Evolutionary conservation across 1,284 basidiomycete genomes (phyloP), one percentile per base, ranked within the genome.

Genomic region (Moesziomyces globuligerus): DNA sequence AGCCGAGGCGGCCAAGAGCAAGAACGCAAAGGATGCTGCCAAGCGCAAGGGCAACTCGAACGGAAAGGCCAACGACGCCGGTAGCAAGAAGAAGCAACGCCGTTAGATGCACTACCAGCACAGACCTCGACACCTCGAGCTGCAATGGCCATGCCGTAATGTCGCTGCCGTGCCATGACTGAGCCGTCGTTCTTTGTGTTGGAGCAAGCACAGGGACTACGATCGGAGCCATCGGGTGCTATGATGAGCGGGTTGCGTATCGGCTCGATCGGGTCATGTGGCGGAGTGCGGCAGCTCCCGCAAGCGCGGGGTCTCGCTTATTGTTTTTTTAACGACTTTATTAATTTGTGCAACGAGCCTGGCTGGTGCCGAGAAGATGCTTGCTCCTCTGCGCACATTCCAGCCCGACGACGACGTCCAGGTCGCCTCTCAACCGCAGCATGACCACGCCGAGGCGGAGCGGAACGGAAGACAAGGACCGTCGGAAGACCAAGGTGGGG

Each of bases 81-180:
- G 43, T 15, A 48, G 29, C 32, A 48, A 48, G 20, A 66, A 66
- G 48, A 66, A 66, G 48, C 56, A 66, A 26, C 55, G 56, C 29
- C 62, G 62, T 20, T 56, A 44, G 54, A 48, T 34, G 32, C 1
- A 11, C n/a, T n/a, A 17, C 15, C 32, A 34, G 17, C 17, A 17
- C 32, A n/a, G 32, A 34, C 15, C 15, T 34, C 15, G 15, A 17
- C 32, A 32, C 29, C n/a, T n/a, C n/a, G n/a, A n/a, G n/a, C n/a
- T n/a, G n/a, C n/a, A n/a, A n/a, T n/a, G n/a, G n/a, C n/a, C n/a
- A n/a, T n/a, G n/a, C n/a, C n/a, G n/a, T 10, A 21, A 7, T 45
- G 26, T 34, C 18, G 18, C 21, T 38, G 23, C 34, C 26, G 32
- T 47, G 32, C 29, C 29, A 34, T 34, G 37, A 41, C 21, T 24